Evolutionary conservation across 1,139 yeast genomes (phyloP).

Genomic region (Debaryomyces robertsiae): DNA sequence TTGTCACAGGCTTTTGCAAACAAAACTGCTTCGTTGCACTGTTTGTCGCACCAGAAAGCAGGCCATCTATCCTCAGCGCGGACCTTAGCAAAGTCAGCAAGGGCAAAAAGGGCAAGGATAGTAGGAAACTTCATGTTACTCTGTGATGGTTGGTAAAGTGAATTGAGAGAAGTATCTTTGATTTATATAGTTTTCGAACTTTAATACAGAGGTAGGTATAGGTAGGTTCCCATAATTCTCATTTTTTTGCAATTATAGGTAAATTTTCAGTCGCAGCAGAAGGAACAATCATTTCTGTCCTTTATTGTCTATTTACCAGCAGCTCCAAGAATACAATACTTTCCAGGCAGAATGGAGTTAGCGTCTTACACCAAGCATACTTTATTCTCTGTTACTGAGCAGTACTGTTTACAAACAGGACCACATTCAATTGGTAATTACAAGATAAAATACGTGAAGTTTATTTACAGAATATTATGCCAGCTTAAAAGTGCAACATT

Average conservation of each 20-base stretch:
- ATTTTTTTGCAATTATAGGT: neutral
- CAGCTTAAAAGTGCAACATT: conserved; percentile 1
- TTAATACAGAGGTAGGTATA: neutral
- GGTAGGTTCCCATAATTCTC: neutral
- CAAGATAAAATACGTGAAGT: neutral
- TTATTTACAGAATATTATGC: conserved; percentile 10
- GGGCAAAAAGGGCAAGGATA: neutral
- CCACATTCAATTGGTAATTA: too few species aligned
- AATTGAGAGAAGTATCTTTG: neutral
- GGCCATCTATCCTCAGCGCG: conserved; percentile 1
- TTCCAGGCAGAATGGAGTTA: too few species aligned
- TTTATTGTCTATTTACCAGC: too few species aligned
- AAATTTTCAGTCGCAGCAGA: too few species aligned
- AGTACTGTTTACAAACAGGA: too few species aligned
- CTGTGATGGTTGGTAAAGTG: neutral
- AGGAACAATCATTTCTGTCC: too few species aligned
- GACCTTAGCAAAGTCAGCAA: neutral
- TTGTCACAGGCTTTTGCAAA: conserved; percentile 1
- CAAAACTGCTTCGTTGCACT: neutral
- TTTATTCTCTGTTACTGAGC: too few species aligned
- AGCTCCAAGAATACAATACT: too few species aligned
- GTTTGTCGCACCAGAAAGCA: conserved; percentile 1
- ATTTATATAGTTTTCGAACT: neutral
- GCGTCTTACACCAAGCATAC: too few species aligned
- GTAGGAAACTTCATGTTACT: neutral